phyloP scores from a whole-genome alignment of 495 filamentous ascomycete genomes.

The Neurospora pannonica region DNA sequence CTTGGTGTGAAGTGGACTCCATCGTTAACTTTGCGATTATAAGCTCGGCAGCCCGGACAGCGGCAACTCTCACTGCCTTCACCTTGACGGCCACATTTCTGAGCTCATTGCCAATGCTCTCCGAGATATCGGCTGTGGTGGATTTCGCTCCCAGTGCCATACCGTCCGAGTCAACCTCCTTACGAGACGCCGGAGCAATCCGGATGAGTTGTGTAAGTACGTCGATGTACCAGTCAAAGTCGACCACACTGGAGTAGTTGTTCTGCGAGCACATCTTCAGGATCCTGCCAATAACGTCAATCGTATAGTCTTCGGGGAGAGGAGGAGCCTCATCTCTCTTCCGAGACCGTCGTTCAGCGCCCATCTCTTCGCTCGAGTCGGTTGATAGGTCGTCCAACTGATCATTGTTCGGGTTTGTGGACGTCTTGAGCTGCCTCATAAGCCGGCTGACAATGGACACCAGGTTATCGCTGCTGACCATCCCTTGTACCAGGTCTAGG shows the following conservation, averaged over 20 bases:
- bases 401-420: constrained; percentile 24
- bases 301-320: constrained; percentile 73
- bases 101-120: constrained; percentile 71
- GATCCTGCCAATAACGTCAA: constrained; percentile 69
- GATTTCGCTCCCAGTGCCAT: constrained; percentile 26
- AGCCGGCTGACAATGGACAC: constrained; percentile 76
- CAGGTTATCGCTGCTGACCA: constrained; percentile 80
- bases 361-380: constrained; percentile 53
- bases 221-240: constrained; percentile 96
- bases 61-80: constrained; percentile 62
- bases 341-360: constrained; percentile 28
- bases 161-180: constrained; percentile 19
- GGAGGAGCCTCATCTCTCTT: constrained; percentile 27
- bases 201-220: constrained; percentile 72
- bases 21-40: constrained; percentile 44
- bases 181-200: constrained; percentile 47
- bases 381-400: constrained; percentile 32
- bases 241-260: constrained; percentile 72
- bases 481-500: constrained; percentile 79
- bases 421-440: constrained; percentile 66
- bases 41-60: constrained; percentile 75
- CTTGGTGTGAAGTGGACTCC: constrained; percentile 30
- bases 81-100: constrained; percentile 90
- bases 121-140: constrained; percentile 44
- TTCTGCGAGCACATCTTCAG: constrained; percentile 85